phyloP scores from a whole-genome alignment of 208 protist species.

The Vickermania ingenoplastis region DNA sequence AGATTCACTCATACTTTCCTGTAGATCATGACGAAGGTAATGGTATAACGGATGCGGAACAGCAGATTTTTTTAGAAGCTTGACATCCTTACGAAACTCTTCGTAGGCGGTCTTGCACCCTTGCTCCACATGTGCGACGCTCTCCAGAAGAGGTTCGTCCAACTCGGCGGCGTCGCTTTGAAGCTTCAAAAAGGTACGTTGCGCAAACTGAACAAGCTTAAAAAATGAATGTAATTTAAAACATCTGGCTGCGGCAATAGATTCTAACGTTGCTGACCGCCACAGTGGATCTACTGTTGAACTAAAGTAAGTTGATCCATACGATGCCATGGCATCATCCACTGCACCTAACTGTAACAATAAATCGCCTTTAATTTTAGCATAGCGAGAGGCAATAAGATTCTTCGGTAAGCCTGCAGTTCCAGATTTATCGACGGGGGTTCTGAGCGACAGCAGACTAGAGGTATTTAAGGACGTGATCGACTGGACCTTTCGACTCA shows the following conservation, averaged over 20 bases:
- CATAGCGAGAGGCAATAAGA: conserved; percentile 16
- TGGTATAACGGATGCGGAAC: not conserved
- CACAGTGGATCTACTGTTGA: conserved; percentile 47
- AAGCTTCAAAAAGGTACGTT: conserved; percentile 35
- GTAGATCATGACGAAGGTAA: conserved; percentile 34
- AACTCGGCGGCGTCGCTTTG: conserved; percentile 41
- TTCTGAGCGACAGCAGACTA: not conserved
- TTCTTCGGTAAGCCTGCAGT: conserved; percentile 9
- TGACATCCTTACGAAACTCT: not conserved
- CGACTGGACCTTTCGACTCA: not conserved
- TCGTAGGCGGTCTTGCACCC: not conserved
- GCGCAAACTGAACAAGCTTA: conserved; percentile 9
- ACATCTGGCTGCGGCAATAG: conserved; percentile 71
- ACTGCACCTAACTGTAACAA: conserved; percentile 57
- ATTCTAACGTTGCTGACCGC: conserved; percentile 68
- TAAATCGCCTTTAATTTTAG: conserved; percentile 62
- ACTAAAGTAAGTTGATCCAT: conserved; percentile 56
- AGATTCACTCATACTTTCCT: conserved; percentile 28
- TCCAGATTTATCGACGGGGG: not conserved
- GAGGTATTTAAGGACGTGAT: not conserved
- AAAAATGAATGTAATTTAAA: conserved; percentile 34
- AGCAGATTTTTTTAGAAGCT: not conserved
- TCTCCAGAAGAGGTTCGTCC: conserved; percentile 3
- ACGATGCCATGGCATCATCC: conserved; percentile 33
- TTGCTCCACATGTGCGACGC: not conserved